phyloP scores from a whole-genome alignment of 192 early-diverging fungal species.

The Dissophora globulifera region DNA sequence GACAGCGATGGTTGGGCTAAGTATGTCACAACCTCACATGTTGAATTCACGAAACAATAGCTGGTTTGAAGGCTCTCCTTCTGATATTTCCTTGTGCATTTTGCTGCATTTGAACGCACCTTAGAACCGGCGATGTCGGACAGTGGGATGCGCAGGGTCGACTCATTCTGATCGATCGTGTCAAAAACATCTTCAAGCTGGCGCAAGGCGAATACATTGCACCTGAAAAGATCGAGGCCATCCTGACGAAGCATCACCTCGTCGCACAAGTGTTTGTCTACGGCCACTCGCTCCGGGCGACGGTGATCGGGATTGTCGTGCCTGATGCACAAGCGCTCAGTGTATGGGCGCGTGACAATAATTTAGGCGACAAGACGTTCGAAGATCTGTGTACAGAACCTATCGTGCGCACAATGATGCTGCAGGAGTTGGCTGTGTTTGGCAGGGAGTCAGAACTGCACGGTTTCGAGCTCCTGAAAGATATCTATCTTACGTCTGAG shows the following conservation, averaged over 20 bases:
- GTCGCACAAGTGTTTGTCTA: slow-evolving; percentile 92
- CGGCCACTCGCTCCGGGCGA: slow-evolving; percentile 89
- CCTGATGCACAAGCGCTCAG: slow-evolving; percentile 77
- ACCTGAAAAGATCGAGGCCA: slow-evolving; percentile 90
- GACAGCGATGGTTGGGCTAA: slow-evolving; percentile 45
- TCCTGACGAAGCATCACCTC: slow-evolving; percentile 76
- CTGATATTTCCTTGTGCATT: too few relatives aligned
- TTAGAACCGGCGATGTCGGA: slow-evolving; percentile 94
- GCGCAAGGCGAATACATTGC: slow-evolving; percentile 95
- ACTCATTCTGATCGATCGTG: slow-evolving; percentile 85
- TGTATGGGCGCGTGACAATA: slow-evolving; percentile 69
- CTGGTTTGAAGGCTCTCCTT: too few relatives aligned
- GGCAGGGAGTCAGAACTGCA: slow-evolving; percentile 79
- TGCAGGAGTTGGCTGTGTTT: slow-evolving; percentile 64
- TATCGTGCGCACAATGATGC: slow-evolving; percentile 63
- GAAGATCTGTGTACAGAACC: slow-evolving; percentile 62
- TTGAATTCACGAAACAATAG: too few relatives aligned
- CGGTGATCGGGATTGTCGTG: slow-evolving; percentile 86
- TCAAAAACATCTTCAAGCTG: slow-evolving; percentile 88
- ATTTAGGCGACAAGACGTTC: slow-evolving; percentile 46
- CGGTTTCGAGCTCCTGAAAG: slow-evolving; percentile 88
- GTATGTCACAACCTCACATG: slow-evolving; percentile 10
- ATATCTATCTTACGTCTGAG: slow-evolving; percentile 75
- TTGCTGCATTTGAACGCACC: too few relatives aligned
- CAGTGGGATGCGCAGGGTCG: slow-evolving; percentile 77